Evolutionary conservation across 2,329 filamentous ascomycete genomes (phyloP).

Genomic region (Phyllosticta ampelicida): DNA sequence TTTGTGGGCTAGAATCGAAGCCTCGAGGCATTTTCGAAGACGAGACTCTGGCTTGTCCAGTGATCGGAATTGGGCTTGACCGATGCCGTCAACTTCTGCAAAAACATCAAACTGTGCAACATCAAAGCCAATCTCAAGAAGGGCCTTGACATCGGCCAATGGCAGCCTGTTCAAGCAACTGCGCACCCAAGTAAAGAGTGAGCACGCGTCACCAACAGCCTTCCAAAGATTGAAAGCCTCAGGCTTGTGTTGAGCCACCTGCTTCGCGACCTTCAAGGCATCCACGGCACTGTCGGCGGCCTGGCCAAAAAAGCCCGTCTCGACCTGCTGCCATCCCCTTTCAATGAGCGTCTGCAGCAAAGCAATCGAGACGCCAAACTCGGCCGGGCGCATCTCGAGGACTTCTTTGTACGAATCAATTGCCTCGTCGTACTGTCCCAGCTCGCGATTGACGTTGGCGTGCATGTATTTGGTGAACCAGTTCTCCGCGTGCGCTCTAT

Average conservation of each 20-base stretch:
- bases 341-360: slow-evolving; percentile 82
- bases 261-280: slow-evolving; percentile 56
- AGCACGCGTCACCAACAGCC: slow-evolving; percentile 76
- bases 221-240: slow-evolving; percentile 94
- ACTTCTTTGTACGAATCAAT: slow-evolving; percentile 68
- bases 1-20: slow-evolving; percentile 77
- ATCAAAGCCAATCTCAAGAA: slow-evolving; percentile 48
- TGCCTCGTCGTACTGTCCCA: slow-evolving; percentile 81
- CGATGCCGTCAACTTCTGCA: slow-evolving; percentile 57
- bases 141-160: slow-evolving; percentile 39
- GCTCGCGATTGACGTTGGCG: slow-evolving; percentile 83
- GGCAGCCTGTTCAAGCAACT: slow-evolving; percentile 55
- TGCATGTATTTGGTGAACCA: slow-evolving; percentile 98
- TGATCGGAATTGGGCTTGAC: slow-evolving; percentile 26
- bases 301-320: slow-evolving; percentile 79
- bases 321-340: slow-evolving; percentile 63
- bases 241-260: slow-evolving; percentile 49
- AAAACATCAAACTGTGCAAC: slow-evolving; percentile 51
- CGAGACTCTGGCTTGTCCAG: slow-evolving; percentile 13
- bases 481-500: slow-evolving; percentile 51
- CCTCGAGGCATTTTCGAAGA: slow-evolving; percentile 52
- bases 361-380: slow-evolving; percentile 81
- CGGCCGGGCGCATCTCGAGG: slow-evolving; percentile 53
- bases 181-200: slow-evolving; percentile 71
- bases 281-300: slow-evolving; percentile 59